Base-by-base conservation (phyloP, 2,329 filamentous ascomycete genomes). In the Eutypella sp. region DNA sequence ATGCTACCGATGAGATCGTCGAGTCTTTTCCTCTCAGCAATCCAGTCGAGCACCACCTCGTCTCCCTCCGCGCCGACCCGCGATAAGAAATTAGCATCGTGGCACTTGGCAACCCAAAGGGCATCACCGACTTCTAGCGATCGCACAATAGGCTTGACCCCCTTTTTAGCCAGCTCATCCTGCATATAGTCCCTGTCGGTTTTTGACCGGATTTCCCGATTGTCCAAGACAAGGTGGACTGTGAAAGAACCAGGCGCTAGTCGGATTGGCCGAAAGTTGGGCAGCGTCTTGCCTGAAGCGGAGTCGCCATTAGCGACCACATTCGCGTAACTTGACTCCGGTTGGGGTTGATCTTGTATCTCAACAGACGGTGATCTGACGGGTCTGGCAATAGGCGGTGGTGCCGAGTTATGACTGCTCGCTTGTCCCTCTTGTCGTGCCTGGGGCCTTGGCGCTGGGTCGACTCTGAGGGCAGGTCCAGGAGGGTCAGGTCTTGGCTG, bases 1-100 rank as follows among this genome's bases (percentile, higher is more conserved):
- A 93, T 89, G 50, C 85, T 90, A 42, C 76, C 71, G n/a, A 92
- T 76, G 40, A 93, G 69, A 61, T 93, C 88, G 58, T 92, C 87
- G 0, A 91, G 75, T 8, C 88, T 76, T 61, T 93, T 93, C 49
- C 88, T 77, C 66, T 93, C 88, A 1, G 90, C 78, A 38, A 93
- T 87, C 74, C 84, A 89, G 63, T 92, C 87, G 4, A 93, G 71
- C 40, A 89, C 80, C 11, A 92, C 67, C 61, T 91, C 87, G 47
- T 81, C 76, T 15, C 84, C 81, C 57, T 84, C 79, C 2, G 72
- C 69, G 11, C 84, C 84, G 42, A 78, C 68, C 4, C 69, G 70
- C 2, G 72, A 57, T 5, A 89, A 71, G 23, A 81, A 70, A 9
- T 65, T 64, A 0, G 79, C 68, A 47, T 87, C 78, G 54, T 81